Conservation (phyloP, 768 basidiomycete species). For the Agaricus sinodeliciosus region DNA sequence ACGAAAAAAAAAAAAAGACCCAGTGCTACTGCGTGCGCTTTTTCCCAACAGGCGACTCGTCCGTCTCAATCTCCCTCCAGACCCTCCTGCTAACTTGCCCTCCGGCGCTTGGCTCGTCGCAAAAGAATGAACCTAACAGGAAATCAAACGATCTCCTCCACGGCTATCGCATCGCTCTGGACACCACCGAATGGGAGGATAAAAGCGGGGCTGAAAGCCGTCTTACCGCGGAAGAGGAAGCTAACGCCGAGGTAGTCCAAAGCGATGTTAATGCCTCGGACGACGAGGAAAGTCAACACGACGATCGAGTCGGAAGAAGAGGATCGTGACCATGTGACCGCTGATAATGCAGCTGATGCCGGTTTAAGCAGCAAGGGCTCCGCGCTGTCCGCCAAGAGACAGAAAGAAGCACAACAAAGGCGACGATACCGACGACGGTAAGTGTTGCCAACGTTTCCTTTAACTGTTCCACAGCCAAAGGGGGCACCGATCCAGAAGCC, state of each 20-base stretch:
- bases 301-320: conserved; percentile 67
- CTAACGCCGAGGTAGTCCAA: conserved; percentile 53
- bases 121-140: conserved; percentile 72
- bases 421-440: conserved; percentile 58
- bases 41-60: conserved; percentile 96
- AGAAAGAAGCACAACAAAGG: conserved; percentile 52
- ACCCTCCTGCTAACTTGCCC: neutral
- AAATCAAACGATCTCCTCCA: conserved; percentile 67
- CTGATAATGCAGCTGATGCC: conserved; percentile 40
- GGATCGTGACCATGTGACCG: conserved; percentile 30
- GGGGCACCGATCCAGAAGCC: conserved; percentile 63
- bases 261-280: conserved; percentile 9
- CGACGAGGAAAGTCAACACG: conserved; percentile 39
- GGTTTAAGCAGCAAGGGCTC: conserved; percentile 52
- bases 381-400: conserved; percentile 61
- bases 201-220: conserved; percentile 27
- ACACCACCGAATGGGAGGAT: conserved; percentile 50
- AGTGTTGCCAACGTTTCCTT: conserved; percentile 17
- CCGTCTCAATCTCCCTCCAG: conserved; percentile 29
- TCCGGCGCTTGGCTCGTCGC: conserved; percentile 77
- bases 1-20: conserved; percentile 64
- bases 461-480: conserved; percentile 26
- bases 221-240: conserved; percentile 26
- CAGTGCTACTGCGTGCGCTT: conserved; percentile 69
- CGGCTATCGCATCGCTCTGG: conserved; percentile 67